Conservation (phyloP, 2,329 filamentous ascomycete species). For the Cladosporium sp. region DNA sequence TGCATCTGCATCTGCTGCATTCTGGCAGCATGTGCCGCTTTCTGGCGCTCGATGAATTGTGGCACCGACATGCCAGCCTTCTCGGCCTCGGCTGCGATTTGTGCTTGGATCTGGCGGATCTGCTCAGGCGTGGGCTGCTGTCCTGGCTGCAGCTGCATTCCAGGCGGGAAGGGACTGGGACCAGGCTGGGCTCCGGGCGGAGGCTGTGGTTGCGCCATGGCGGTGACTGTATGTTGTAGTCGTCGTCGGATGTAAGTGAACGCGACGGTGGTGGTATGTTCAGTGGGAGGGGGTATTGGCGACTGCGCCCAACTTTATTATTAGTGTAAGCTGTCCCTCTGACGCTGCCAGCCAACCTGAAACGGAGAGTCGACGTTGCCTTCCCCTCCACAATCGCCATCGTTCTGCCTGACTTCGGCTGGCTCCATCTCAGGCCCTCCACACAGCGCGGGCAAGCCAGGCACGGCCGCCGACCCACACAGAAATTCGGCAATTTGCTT, state of each 20-base stretch:
- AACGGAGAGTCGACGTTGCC: background rate
- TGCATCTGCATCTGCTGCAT: slow-evolving; percentile 41
- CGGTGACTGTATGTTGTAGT: background rate
- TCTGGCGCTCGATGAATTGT: slow-evolving; percentile 65
- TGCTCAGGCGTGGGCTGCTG: slow-evolving; percentile 75
- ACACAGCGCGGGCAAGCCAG: no score
- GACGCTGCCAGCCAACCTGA: background rate
- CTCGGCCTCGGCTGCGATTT: slow-evolving; percentile 75
- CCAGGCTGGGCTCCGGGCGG: slow-evolving; percentile 8
- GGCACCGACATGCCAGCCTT: slow-evolving; percentile 81
- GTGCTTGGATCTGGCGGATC: slow-evolving; percentile 76
- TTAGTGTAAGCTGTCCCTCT: background rate
- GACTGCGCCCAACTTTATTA: slow-evolving; percentile 1
- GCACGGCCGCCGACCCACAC: no score
- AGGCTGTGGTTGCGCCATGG: slow-evolving; percentile 18
- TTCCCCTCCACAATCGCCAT: background rate
- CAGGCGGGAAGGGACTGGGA: slow-evolving; percentile 10
- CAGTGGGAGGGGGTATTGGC: background rate
- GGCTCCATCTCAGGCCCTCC: background rate
- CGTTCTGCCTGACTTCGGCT: no score
- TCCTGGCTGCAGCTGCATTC: slow-evolving; percentile 27
- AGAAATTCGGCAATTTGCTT: background rate
- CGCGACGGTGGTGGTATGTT: background rate
- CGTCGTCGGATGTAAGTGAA: background rate
- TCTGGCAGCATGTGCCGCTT: slow-evolving; percentile 51